These are phyloP conservation scores for Panellus pusillus DNA, from an alignment of 768 basidiomycete species.

Conservation along the genomic window DNA sequence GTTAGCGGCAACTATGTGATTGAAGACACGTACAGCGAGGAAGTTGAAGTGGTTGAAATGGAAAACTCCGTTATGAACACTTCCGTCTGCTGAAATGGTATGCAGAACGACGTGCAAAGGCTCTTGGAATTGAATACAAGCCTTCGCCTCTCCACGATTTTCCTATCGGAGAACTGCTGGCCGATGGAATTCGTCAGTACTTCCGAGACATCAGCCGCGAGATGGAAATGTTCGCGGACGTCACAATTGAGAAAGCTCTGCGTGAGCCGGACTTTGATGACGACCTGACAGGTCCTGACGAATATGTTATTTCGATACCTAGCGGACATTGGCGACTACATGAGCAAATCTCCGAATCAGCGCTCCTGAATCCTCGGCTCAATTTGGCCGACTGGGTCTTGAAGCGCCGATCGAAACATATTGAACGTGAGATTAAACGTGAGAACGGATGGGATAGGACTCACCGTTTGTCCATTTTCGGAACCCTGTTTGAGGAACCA, in stretches of 20 bases:
- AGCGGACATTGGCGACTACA: background rate
- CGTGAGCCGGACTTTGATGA: too few relatives aligned
- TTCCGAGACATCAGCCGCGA: too few relatives aligned
- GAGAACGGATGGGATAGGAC: background rate
- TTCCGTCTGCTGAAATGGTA: constrained; percentile 1
- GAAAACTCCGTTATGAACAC: background rate
- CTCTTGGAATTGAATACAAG: background rate
- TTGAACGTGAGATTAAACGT: background rate
- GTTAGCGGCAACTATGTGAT: background rate
- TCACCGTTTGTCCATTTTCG: background rate
- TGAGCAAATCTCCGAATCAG: background rate
- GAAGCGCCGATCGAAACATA: background rate
- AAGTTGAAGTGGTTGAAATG: background rate
- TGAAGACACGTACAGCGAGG: background rate
- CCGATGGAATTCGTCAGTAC: background rate
- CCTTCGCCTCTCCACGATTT: background rate
- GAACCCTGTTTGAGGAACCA: background rate
- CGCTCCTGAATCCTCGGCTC: background rate
- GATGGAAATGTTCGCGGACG: too few relatives aligned
- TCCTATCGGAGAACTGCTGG: background rate
- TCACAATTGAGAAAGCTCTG: too few relatives aligned
- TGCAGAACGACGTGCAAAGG: background rate
- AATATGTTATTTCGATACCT: background rate
- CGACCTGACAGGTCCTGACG: background rate
- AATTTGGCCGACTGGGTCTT: background rate